Percentiles rank a stretch among this genome's conserved stretches.
phyloP scores from a whole-genome alignment of 192 early-diverging fungal genomes.

The Powellomyces hirtus region DNA sequence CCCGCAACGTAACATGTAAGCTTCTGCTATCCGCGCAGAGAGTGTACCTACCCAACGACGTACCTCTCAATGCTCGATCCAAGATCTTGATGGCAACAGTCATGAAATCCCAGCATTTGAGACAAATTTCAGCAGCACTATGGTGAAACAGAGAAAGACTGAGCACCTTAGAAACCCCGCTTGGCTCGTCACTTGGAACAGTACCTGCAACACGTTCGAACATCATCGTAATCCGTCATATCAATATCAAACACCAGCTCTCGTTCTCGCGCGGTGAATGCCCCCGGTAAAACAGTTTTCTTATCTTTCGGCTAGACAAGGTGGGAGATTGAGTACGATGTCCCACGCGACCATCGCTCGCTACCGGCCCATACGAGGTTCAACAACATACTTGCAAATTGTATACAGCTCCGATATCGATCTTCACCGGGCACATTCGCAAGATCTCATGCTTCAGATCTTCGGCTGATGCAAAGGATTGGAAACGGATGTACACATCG shows the following conservation, averaged over 20 bases:
- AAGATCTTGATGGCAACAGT: slow-evolving; percentile 85
- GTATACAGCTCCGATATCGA: slow-evolving; percentile 97
- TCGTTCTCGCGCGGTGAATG: slow-evolving; percentile 75
- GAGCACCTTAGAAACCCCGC: slow-evolving; percentile 9
- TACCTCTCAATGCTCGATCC: slow-evolving; percentile 68
- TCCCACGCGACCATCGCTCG: not conserved
- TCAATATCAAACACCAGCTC: slow-evolving; percentile 99
- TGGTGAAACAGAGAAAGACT: not conserved
- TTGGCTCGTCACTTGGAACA: not conserved
- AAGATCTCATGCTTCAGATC: slow-evolving; percentile 75
- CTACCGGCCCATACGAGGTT: not conserved
- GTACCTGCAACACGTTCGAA: slow-evolving; percentile 89
- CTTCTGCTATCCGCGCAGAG: not conserved
- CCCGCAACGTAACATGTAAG: not conserved
- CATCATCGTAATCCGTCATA: slow-evolving; percentile 98
- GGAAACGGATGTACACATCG: slow-evolving; percentile 86
- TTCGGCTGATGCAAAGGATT: slow-evolving; percentile 71
- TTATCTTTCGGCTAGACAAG: slow-evolving; percentile 73
- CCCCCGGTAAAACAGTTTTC: slow-evolving; percentile 66
- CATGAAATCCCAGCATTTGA: slow-evolving; percentile 94
- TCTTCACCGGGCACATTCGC: slow-evolving; percentile 80
- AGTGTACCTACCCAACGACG: not conserved
- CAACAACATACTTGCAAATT: slow-evolving; percentile 56
- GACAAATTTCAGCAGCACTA: slow-evolving; percentile 81
- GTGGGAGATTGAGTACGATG: not conserved